Base-by-base conservation (phyloP, 441 rosid genomes). In the Jatropha multifida region DNA sequence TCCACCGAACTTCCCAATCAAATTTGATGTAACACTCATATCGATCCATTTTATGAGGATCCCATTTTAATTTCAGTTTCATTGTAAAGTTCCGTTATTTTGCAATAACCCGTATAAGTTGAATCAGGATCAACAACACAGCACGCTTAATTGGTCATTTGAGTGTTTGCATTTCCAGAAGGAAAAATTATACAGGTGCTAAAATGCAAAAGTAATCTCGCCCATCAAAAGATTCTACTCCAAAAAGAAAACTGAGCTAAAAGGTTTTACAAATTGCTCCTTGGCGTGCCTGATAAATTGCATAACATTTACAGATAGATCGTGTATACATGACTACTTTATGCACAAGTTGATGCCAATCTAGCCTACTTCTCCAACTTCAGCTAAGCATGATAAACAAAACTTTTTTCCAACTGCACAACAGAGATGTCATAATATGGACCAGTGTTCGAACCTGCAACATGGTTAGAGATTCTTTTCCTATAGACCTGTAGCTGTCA, bases 301-400 rank as follows among this genome's bases (percentile, higher is more conserved):
- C 42, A 20, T 32, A 26, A 69, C 44, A 69, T 49, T 59, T 52
- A 8, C 44, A 69, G 62, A 54, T 11, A 18, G 20, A 55, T 56
- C 32, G 42, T 17, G 42, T 32, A 52, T 32, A 37, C 61, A 55
- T 70, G 14, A 70, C 63, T 52, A 52, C 38, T 46, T 38, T 42
- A 56, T 55, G 32, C 74, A 56, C 52, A 70, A 70, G n/a, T 56
- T 70, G 13, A 56, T 14, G 48, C 74, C 73, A 56, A 49, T 23
- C 40, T 40, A 41, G 0, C 64, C 74, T 70, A 56, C 48, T 27
- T 38, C 40, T 70, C 73, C 46, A 38, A 56, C 10, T 70, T 56
- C 52, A 37, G 65, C 44, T 62, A 6, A 40, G 9, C 42, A 37
- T 18, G 71, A 68, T 62, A 14, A 62, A 62, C 18, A 37, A 62